Evolutionary conservation across 768 basidiomycete genomes (phyloP), one percentile per base, ranked within the genome.

Genomic region (Myochromella boudieri): DNA sequence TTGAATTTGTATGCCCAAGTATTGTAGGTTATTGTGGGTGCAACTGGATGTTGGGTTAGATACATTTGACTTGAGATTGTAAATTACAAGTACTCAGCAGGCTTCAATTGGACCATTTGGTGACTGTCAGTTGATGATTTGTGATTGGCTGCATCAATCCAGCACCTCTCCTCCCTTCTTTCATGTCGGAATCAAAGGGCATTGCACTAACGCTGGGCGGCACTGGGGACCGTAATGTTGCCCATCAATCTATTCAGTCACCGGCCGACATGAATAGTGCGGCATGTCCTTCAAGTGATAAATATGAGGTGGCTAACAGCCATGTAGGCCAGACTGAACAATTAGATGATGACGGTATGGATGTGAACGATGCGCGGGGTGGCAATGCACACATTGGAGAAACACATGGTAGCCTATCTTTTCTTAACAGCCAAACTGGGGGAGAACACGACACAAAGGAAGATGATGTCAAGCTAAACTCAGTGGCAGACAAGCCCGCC

Each of bases 1-100:
- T 67, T 92, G 55, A 92, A 92, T 60, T 54, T 91, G 61, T 77
- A 80, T 54, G 80, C 80, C 12, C 64, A 65, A 44, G 49, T 75
- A 28, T 31, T 39, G 37, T 58, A 54, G 36, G 24, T 21, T 18
- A 18, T 22, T 38, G 28, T 29, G 14, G 8, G 28, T n/a, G n/a
- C n/a, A n/a, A n/a, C n/a, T n/a, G n/a, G n/a, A n/a, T n/a, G n/a
- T n/a, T n/a, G n/a, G n/a, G n/a, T n/a, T n/a, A n/a, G n/a, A n/a
- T n/a, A n/a, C n/a, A n/a, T n/a, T n/a, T n/a, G n/a, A n/a, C n/a
- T n/a, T n/a, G n/a, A n/a, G n/a, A n/a, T n/a, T n/a, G n/a, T n/a
- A n/a, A n/a, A n/a, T n/a, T n/a, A n/a, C n/a, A n/a, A n/a, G n/a
- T n/a, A n/a, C n/a, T n/a, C n/a, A n/a, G n/a, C n/a, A n/a, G n/a